Percentiles rank a stretch among this genome's conserved stretches.
Conservation (phyloP, 768 basidiomycete species). For the Tephrocybe sp. region DNA sequence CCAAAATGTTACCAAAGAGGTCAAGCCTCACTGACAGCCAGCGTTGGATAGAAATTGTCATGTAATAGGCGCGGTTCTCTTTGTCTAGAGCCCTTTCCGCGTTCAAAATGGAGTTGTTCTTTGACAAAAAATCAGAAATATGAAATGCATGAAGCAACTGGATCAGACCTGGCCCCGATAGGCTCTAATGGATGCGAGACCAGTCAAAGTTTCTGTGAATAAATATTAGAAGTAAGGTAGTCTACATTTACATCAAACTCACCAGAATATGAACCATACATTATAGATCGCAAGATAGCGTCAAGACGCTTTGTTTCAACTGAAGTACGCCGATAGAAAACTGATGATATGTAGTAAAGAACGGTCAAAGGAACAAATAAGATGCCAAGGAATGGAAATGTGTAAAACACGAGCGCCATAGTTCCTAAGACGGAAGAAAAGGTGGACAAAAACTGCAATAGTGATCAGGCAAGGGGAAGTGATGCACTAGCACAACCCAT, state of each 20-base stretch:
- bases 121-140: neutral
- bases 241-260: conserved; percentile 4
- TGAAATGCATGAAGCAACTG: neutral
- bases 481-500: neutral
- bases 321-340: conserved; percentile 59
- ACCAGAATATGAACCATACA: conserved; percentile 62
- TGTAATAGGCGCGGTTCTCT: conserved; percentile 63
- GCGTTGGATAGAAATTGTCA: conserved; percentile 62
- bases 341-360: conserved; percentile 49
- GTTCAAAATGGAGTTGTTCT: conserved; percentile 46
- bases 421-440: conserved; percentile 49
- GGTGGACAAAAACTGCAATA: conserved; percentile 34
- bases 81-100: conserved; percentile 54
- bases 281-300: conserved; percentile 54
- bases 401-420: conserved; percentile 60
- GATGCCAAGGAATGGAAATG: conserved; percentile 65
- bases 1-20: conserved; percentile 61
- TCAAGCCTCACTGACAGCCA: conserved; percentile 67
- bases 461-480: neutral
- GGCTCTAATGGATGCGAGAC: conserved; percentile 60
- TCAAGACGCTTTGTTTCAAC: conserved; percentile 67
- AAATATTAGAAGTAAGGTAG: neutral
- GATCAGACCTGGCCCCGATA: conserved; percentile 49
- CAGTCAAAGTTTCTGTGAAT: conserved; percentile 54
- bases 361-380: conserved; percentile 52